Percentiles rank a stretch among this genome's conserved stretches.
These are phyloP conservation scores for Diaporthe amygdali DNA, from an alignment of 2,329 filamentous ascomycete species.

Conservation along the genomic window DNA sequence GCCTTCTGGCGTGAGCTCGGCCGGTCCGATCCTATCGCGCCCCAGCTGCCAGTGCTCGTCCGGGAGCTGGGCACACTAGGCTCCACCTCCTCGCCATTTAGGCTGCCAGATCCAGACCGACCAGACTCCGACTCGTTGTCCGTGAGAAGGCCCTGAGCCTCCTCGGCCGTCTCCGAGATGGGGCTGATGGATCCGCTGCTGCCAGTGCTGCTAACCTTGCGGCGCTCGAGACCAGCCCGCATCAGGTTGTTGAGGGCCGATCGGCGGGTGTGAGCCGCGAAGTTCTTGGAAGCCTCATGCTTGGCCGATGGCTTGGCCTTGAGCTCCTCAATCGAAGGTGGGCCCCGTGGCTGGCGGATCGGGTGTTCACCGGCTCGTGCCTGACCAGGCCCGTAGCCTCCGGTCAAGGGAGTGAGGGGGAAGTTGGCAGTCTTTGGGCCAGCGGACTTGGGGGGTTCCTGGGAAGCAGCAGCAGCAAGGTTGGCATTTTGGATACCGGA, in stretches of 20 bases:
- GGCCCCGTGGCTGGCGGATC: conserved; percentile 88
- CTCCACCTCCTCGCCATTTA: conserved; percentile 72
- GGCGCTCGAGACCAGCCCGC: conserved; percentile 85
- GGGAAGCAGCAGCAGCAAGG: conserved; percentile 42
- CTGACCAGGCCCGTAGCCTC: conserved; percentile 91
- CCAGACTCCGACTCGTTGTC: conserved; percentile 79
- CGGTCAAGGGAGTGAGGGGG: conserved; percentile 79
- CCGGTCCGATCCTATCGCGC: conserved; percentile 86
- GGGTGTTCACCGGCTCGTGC: conserved; percentile 94
- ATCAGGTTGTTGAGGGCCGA: conserved; percentile 92
- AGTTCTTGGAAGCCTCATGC: conserved; percentile 97
- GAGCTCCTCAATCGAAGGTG: conserved; percentile 90
- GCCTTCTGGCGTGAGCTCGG: conserved; percentile 74
- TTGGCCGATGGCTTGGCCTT: conserved; percentile 88
- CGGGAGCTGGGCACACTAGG: conserved; percentile 76
- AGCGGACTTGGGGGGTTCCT: conserved; percentile 60
- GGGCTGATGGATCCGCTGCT: conserved; percentile 85
- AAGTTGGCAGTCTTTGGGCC: conserved; percentile 82
- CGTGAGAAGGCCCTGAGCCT: conserved; percentile 69
- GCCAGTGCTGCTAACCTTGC: conserved; percentile 74
- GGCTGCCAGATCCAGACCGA: conserved; percentile 77
- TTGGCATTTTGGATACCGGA: conserved; percentile 60
- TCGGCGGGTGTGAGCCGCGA: conserved; percentile 88
- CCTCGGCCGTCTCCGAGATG: conserved; percentile 78
- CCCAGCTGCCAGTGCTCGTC: conserved; percentile 73